A percentile compares a stretch with the other conserved stretches of the same genome.
These are phyloP conservation scores for Cymodocea nodosa DNA, from an alignment of 116 monocot genomes.

Conservation along the genomic window DNA sequence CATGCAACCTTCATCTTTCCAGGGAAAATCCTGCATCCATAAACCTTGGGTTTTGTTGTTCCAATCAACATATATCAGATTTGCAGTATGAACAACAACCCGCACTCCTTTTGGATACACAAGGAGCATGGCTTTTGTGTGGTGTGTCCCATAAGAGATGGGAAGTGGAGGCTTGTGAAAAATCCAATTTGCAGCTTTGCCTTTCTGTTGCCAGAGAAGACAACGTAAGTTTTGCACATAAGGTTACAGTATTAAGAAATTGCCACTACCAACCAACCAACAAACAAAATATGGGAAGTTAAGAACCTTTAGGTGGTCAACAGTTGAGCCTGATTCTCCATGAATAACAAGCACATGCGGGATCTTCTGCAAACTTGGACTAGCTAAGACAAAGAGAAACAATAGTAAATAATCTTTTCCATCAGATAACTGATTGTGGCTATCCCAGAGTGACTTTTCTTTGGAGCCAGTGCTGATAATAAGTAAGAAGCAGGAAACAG, in stretches of 20 bases:
- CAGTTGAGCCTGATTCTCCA: constrained; percentile 60
- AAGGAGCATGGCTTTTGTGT: constrained; percentile 93
- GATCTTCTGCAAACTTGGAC: constrained; percentile 50
- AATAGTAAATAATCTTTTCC: neutral
- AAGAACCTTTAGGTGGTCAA: constrained; percentile 52
- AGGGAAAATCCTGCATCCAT: constrained; percentile 99
- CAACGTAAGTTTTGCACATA: neutral
- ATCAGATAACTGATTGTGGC: too few species aligned
- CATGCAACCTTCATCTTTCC: constrained; percentile 35
- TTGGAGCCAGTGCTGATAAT: too few species aligned
- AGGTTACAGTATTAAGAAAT: neutral
- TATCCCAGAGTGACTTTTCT: too few species aligned
- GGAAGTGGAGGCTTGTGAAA: constrained; percentile 90
- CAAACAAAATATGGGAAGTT: neutral
- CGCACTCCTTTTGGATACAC: constrained; percentile 75
- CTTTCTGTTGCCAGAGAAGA: constrained; percentile 25
- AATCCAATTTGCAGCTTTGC: constrained; percentile 62
- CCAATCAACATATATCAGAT: constrained; percentile 92
- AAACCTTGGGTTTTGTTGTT: constrained; percentile 96
- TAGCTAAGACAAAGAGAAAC: constrained; percentile 33
- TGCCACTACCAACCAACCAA: neutral
- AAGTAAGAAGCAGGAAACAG: too few species aligned
- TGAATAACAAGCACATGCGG: constrained; percentile 84
- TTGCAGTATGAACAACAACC: constrained; percentile 87
- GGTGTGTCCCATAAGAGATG: constrained; percentile 95